Percentiles rank a stretch among this genome's conserved stretches.
These are phyloP conservation scores for Skeletonema grethae DNA, from an alignment of 108 stramenopile genomes.

Conservation along the genomic window DNA sequence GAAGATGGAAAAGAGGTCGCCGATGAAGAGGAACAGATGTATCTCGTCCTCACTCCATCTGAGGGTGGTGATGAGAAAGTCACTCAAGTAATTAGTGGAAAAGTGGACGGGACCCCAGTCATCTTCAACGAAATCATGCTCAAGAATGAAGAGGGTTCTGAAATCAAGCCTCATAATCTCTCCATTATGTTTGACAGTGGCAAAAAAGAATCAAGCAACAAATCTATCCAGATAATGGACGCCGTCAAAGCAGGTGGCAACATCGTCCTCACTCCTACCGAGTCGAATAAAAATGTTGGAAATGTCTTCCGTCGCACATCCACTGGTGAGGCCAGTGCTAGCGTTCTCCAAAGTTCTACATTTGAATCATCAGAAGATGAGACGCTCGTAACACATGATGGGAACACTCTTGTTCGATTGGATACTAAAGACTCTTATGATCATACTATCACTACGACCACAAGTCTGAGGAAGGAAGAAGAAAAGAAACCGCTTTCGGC, in stretches of 20 bases:
- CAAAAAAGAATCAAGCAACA: background rate
- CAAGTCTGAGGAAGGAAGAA: slow-evolving; percentile 4
- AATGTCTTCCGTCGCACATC: slow-evolving; percentile 31
- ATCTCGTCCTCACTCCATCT: slow-evolving; percentile 12
- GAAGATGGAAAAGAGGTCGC: background rate
- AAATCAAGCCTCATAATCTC: slow-evolving; percentile 36
- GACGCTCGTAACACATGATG: slow-evolving; percentile 36
- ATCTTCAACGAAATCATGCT: slow-evolving; percentile 23
- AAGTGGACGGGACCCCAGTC: slow-evolving; percentile 17
- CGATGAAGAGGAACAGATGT: slow-evolving; percentile 1
- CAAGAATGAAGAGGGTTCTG: slow-evolving; percentile 8
- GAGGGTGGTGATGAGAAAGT: slow-evolving; percentile 20
- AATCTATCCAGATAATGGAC: slow-evolving; percentile 28
- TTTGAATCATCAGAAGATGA: slow-evolving; percentile 45
- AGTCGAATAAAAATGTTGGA: slow-evolving; percentile 22
- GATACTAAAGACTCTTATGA: slow-evolving; percentile 28
- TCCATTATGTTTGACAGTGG: slow-evolving; percentile 28
- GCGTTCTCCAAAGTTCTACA: background rate
- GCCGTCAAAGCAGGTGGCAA: slow-evolving; percentile 25
- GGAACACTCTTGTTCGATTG: slow-evolving; percentile 32
- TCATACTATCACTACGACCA: slow-evolving; percentile 33
- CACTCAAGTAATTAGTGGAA: slow-evolving; percentile 6
- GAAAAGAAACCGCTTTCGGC: slow-evolving; percentile 4
- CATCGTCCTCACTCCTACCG: slow-evolving; percentile 31
- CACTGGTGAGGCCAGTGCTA: slow-evolving; percentile 13